Evolutionary conservation across 345 rosid genomes (phyloP), one percentile per base, ranked within the genome.

Genomic region (Sisymbrium irio): DNA sequence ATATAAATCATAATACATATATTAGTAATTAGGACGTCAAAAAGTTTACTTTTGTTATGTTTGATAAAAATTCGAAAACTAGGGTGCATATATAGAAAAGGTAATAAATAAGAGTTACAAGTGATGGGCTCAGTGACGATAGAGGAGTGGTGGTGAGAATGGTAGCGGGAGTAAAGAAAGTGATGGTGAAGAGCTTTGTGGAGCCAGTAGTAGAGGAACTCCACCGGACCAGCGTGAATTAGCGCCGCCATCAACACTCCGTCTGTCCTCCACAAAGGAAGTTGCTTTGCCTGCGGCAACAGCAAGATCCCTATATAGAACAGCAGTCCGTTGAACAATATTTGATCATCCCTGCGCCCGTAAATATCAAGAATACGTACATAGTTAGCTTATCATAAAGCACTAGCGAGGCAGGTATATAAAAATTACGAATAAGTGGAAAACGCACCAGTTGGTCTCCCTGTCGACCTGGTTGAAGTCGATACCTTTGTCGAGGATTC

Each of bases 121-220:
- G 92, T 83, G 60, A 88, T 92, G n/a, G 98, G 95, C 72, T 92
- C 93, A 14, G 93, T 90, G 81, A 77, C 93, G 3, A 90, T 84
- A 60, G 98, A 93, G 45, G 95, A 85, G 76, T 90, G 97, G 65
- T 88, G 98, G 35, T 93, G 98, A n/a, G 98, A 93, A 62, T 90
- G 98, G 76, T 93, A 87, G 46, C 95, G 93, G 33, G 91, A 81
- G 81, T 93, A 93, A 62, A 92, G 92, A 62, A 49, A 88, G 74
- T 89, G 92, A 75, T 89, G 97, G 71, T 92, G 97, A 4, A 92
- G 78, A 13, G 89, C 92, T 55, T 85, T 73, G 64, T 92, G 97
- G 18, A 89, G 73, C 98, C 98, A 92, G 41, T 88, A 92, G 73
- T 89, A 89, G 1, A 89, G 77, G 54, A 92, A 87, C 83, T 92